These are phyloP conservation scores for Xylaria digitata DNA, from an alignment of 2,329 filamentous ascomycete species.

Conservation along the genomic window DNA sequence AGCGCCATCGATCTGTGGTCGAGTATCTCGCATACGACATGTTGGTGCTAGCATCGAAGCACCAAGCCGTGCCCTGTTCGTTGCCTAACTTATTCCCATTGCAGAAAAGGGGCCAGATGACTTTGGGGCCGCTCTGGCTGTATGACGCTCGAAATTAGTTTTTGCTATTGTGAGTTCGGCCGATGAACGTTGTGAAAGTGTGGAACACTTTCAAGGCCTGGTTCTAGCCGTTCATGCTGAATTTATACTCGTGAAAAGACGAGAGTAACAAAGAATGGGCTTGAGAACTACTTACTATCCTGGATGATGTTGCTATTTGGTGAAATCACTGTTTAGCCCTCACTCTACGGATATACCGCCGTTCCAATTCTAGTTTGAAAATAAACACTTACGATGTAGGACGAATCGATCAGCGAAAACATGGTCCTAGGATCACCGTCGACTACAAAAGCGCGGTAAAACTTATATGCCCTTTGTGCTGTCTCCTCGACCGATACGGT, in stretches of 20 bases:
- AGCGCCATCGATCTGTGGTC: slow-evolving; percentile 54
- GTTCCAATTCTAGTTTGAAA: not conserved
- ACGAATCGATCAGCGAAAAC: slow-evolving; percentile 55
- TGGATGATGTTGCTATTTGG: slow-evolving; percentile 53
- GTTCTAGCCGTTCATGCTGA: not conserved
- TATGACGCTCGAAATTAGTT: not conserved
- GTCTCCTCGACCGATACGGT: slow-evolving; percentile 53
- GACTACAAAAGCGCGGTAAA: slow-evolving; percentile 56
- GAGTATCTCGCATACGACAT: slow-evolving; percentile 56
- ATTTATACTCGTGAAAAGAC: not conserved
- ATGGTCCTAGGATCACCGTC: slow-evolving; percentile 55
- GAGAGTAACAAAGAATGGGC: not conserved
- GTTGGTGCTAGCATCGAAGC: slow-evolving; percentile 54
- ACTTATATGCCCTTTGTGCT: slow-evolving; percentile 53
- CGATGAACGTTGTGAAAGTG: no score
- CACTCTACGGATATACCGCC: not conserved
- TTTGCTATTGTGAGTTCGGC: not conserved
- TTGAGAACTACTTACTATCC: slow-evolving; percentile 45
- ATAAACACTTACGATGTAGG: slow-evolving; percentile 50
- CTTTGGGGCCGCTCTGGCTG: slow-evolving; percentile 48
- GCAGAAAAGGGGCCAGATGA: slow-evolving; percentile 56
- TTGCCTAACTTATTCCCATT: slow-evolving; percentile 51
- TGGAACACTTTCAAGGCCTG: not conserved
- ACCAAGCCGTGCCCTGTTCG: slow-evolving; percentile 52
- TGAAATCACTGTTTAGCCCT: slow-evolving; percentile 6